Percentiles rank a stretch among this genome's conserved stretches.
phyloP scores from a whole-genome alignment of 768 basidiomycete genomes.

The Tricholoma furcatifolium region DNA sequence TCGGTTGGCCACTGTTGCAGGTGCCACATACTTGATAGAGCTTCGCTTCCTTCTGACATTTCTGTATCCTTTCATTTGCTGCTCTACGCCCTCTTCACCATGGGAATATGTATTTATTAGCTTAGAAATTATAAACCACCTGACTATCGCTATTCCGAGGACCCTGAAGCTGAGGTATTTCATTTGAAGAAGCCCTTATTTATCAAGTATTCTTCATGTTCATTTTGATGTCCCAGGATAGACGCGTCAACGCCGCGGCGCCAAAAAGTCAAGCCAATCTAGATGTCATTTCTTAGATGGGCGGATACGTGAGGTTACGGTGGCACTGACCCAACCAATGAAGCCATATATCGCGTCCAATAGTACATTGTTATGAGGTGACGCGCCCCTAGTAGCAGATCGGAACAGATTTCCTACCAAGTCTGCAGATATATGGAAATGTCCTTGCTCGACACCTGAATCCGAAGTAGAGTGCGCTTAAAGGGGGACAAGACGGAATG shows the following conservation, averaged over 20 bases:
- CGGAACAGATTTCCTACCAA: constrained; percentile 70
- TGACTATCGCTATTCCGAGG: constrained; percentile 1
- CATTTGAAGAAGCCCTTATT: constrained; percentile 41
- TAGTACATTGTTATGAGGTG: constrained; percentile 59
- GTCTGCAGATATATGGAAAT: constrained; percentile 77
- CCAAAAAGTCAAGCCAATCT: constrained; percentile 57
- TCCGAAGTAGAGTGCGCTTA: neutral
- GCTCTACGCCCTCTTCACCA: constrained; percentile 6
- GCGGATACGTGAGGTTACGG: neutral
- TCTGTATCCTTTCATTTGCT: constrained; percentile 13
- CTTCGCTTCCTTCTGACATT: constrained; percentile 62
- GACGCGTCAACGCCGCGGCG: constrained; percentile 49
- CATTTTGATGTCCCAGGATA: constrained; percentile 41
- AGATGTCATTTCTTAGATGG: constrained; percentile 2
- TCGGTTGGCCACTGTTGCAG: constrained; percentile 22
- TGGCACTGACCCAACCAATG: constrained; percentile 42
- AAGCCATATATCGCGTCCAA: constrained; percentile 51
- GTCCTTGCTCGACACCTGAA: constrained; percentile 69
- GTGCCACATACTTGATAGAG: constrained; percentile 28
- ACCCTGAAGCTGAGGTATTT: constrained; percentile 6
- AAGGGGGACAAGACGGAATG: neutral
- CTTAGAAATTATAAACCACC: constrained; percentile 3
- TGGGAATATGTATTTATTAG: constrained; percentile 7
- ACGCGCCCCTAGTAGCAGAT: constrained; percentile 61
- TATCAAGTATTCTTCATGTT: constrained; percentile 46